Evolutionary conservation across 148 eudicot genomes (phyloP).

Genomic region (Chenopodium quinoa): DNA sequence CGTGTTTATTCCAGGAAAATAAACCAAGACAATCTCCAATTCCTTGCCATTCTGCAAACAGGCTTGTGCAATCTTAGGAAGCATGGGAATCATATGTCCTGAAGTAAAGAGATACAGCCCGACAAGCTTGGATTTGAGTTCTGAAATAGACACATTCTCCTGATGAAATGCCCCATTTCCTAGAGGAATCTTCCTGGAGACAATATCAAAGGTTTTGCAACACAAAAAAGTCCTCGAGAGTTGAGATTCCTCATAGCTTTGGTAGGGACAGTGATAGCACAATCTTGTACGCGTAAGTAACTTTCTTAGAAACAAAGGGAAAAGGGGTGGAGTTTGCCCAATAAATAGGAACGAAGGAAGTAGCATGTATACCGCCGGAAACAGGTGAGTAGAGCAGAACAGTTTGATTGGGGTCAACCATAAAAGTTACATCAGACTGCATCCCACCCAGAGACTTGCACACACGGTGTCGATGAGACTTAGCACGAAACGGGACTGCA

Average conservation of each 20-base stretch:
- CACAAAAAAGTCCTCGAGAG: background rate
- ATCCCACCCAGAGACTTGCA: slow-evolving; percentile 2
- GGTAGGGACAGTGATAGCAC: background rate
- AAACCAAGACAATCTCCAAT: background rate
- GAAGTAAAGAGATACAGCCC: background rate
- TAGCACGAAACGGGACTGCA: background rate
- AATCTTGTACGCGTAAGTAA: no score
- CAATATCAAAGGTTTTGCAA: slow-evolving; percentile 4
- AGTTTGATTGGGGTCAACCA: background rate
- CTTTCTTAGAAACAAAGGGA: background rate
- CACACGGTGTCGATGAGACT: background rate
- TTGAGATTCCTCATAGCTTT: background rate
- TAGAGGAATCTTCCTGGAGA: background rate
- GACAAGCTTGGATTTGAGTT: background rate
- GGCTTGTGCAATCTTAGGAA: background rate
- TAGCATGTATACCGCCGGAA: background rate
- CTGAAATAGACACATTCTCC: background rate
- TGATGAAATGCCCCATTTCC: background rate
- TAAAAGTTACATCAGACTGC: background rate
- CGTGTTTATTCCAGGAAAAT: background rate
- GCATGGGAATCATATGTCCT: background rate
- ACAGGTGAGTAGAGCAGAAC: background rate
- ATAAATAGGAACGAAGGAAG: background rate
- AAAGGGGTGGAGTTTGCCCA: background rate
- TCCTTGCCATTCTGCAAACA: background rate